Percentiles rank a stretch among this genome's conserved stretches.
These are phyloP conservation scores for Fusarium illudens DNA, from an alignment of 2,329 filamentous ascomycete genomes.

Conservation along the genomic window DNA sequence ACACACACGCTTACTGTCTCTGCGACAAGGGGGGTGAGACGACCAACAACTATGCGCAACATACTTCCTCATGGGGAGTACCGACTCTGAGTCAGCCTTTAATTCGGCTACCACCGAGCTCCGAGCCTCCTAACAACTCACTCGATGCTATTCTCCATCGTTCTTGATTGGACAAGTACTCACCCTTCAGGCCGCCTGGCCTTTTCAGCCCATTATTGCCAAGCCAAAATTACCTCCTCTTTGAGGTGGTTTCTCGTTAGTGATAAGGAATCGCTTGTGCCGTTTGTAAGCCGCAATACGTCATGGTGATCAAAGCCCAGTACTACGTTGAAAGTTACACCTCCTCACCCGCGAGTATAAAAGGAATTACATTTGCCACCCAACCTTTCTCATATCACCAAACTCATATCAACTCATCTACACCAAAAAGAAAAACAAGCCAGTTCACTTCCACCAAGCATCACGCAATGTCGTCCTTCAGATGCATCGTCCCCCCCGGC, in stretches of 20 bases:
- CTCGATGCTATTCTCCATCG: neutral
- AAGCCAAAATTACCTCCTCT: neutral
- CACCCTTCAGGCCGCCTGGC: neutral
- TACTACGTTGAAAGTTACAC: neutral
- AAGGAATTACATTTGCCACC: neutral
- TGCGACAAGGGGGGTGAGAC: neutral
- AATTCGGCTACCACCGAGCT: neutral
- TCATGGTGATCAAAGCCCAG: neutral
- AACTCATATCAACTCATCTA: neutral
- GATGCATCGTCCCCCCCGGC: constrained; percentile 10
- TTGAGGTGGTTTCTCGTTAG: neutral
- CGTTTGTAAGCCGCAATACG: neutral
- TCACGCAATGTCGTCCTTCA: constrained; percentile 1
- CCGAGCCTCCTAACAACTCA: neutral
- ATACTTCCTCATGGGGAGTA: neutral
- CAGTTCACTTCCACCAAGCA: neutral
- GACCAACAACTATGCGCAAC: too few species aligned
- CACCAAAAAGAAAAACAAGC: neutral
- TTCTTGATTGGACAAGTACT: neutral
- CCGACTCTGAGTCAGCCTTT: neutral
- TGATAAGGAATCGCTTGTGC: neutral
- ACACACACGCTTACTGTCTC: neutral
- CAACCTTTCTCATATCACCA: neutral
- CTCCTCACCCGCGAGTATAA: neutral
- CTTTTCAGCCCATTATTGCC: neutral